Conservation (phyloP, 106 monocot species). For the Narthecium ossifragum region DNA sequence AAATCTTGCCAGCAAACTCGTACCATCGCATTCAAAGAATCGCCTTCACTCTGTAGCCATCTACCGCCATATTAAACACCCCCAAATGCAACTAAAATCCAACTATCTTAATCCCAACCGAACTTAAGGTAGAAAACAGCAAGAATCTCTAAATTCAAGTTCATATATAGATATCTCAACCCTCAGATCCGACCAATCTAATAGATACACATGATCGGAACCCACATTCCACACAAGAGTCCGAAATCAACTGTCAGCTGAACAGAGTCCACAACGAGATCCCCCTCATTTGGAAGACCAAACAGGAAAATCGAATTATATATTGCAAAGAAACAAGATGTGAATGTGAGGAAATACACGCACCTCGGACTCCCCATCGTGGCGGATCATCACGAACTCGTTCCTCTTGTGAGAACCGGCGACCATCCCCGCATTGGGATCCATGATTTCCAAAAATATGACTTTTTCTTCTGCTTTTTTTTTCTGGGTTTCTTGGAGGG, state of each 20-base stretch:
- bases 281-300: too few species aligned
- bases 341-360: not conserved
- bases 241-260: not conserved
- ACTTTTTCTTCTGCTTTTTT: not conserved
- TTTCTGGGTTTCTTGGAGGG: not conserved
- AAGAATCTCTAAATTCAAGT: too few species aligned
- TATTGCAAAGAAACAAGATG: not conserved
- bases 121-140: too few species aligned
- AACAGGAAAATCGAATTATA: not conserved
- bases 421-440: constrained; percentile 79
- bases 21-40: too few species aligned
- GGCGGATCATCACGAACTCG: constrained; percentile 79
- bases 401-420: constrained; percentile 79
- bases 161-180: too few species aligned
- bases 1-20: too few species aligned
- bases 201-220: not conserved
- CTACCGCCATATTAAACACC: too few species aligned
- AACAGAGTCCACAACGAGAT: constrained; percentile 1
- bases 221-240: not conserved
- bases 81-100: not conserved
- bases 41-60: too few species aligned
- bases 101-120: not conserved
- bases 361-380: constrained; percentile 59
- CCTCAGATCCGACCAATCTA: not conserved
- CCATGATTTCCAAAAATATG: constrained; percentile 27